These are phyloP conservation scores for Populus tremula DNA, from an alignment of 345 rosid genomes.

Conservation along the genomic window DNA sequence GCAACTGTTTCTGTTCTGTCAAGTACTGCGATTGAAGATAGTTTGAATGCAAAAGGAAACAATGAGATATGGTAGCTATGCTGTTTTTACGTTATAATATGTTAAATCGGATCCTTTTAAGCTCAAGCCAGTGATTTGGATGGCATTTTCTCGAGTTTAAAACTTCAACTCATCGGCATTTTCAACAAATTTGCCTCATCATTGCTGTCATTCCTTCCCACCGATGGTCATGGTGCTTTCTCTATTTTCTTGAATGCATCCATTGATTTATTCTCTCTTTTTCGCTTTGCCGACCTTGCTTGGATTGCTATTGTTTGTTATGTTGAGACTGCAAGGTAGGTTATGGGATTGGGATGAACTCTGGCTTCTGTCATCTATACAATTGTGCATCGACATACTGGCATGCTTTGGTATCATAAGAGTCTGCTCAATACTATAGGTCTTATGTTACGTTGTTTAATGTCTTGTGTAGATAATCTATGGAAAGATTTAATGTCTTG, in stretches of 20 bases:
- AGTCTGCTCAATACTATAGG: not conserved
- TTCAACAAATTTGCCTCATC: conserved; percentile 1
- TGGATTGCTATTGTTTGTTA: not conserved
- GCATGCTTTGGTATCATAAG: not conserved
- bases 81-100: not conserved
- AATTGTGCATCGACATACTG: not conserved
- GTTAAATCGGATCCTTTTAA: not conserved
- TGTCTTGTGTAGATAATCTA: not conserved
- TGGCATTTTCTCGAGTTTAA: not conserved
- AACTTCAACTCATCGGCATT: not conserved
- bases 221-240: not conserved
- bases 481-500: not conserved
- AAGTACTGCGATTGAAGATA: not conserved
- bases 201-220: not conserved
- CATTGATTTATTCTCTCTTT: not conserved
- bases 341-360: not conserved
- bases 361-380: not conserved
- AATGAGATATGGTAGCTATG: not conserved
- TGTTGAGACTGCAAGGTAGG: not conserved
- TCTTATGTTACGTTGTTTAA: not conserved
- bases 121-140: not conserved
- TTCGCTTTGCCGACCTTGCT: not conserved
- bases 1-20: not conserved
- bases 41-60: not conserved
- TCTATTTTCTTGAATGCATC: not conserved